Evolutionary conservation across 768 basidiomycete species (phyloP).

Genomic region (Kondoa subrosea): DNA sequence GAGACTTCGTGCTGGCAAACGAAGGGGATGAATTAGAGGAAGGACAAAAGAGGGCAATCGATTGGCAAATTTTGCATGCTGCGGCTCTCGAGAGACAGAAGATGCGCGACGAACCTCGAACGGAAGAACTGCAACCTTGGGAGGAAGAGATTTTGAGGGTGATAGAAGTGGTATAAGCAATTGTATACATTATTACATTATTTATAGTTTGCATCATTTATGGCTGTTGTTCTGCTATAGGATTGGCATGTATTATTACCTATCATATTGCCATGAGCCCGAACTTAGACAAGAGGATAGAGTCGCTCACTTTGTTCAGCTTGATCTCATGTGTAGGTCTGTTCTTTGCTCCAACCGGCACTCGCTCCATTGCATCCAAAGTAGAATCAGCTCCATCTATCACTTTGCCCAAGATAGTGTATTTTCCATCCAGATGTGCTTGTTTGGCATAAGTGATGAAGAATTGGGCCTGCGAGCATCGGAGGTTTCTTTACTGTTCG

Average conservation of each 20-base stretch:
- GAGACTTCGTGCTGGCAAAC: slow-evolving; percentile 33
- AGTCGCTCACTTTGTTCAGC: slow-evolving; percentile 50
- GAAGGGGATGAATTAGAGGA: slow-evolving; percentile 29
- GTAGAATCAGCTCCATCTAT: slow-evolving; percentile 94
- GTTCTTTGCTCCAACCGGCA: slow-evolving; percentile 80
- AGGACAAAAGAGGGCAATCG: slow-evolving; percentile 39
- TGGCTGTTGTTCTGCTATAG: slow-evolving; percentile 51
- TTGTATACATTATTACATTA: not conserved
- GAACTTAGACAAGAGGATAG: not conserved
- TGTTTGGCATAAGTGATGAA: slow-evolving; percentile 57
- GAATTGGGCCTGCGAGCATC: slow-evolving; percentile 34
- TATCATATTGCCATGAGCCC: slow-evolving; percentile 11
- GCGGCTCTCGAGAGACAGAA: slow-evolving; percentile 43
- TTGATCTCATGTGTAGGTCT: slow-evolving; percentile 71
- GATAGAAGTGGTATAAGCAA: not conserved
- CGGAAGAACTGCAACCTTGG: slow-evolving; percentile 41
- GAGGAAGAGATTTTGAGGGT: slow-evolving; percentile 51
- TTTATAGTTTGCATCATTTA: not conserved
- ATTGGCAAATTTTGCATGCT: slow-evolving; percentile 56
- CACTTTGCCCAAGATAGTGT: slow-evolving; percentile 65
- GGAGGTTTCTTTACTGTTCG: not conserved
- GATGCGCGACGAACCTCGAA: slow-evolving; percentile 3
- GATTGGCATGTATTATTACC: slow-evolving; percentile 75
- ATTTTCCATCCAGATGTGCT: slow-evolving; percentile 76
- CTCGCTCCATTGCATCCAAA: slow-evolving; percentile 79